These are phyloP conservation scores for Ceratocystis cacaofunesta DNA, from an alignment of 2,329 filamentous ascomycete species.

Conservation along the genomic window DNA sequence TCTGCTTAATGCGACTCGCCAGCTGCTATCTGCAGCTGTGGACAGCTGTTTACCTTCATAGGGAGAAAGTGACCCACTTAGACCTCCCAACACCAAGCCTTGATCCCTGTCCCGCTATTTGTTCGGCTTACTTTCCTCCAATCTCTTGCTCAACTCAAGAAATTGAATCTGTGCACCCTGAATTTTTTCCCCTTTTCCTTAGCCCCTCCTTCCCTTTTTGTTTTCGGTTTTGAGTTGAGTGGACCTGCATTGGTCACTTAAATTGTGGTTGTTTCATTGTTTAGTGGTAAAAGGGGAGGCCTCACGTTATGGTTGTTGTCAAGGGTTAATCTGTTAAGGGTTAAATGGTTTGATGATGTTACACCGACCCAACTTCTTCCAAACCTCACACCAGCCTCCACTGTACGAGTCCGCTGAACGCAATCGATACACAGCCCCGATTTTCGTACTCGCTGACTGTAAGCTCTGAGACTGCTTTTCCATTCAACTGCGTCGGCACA, in stretches of 20 bases:
- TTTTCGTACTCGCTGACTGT: conserved; percentile 33
- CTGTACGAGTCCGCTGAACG: conserved; percentile 29
- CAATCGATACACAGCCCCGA: conserved; percentile 2
- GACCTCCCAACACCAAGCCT: neutral
- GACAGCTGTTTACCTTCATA: neutral
- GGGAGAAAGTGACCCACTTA: neutral
- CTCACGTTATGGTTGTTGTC: neutral
- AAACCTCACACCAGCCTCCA: conserved; percentile 35
- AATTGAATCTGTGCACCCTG: neutral
- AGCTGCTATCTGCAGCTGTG: neutral
- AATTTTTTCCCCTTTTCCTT: neutral
- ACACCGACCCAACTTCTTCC: neutral
- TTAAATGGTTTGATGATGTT: neutral
- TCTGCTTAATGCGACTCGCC: neutral
- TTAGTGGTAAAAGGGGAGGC: neutral
- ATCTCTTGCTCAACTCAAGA: neutral
- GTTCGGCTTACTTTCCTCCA: neutral
- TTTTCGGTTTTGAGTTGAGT: neutral
- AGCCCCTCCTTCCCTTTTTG: neutral
- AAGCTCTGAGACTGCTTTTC: conserved; percentile 33
- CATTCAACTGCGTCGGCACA: conserved; percentile 39
- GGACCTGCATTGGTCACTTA: conserved; percentile 1
- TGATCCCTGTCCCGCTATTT: neutral
- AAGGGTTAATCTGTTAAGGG: neutral
- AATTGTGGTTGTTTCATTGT: neutral